Evolutionary conservation across 495 filamentous ascomycete species (phyloP).

Genomic region (Trichocladium antarcticum): DNA sequence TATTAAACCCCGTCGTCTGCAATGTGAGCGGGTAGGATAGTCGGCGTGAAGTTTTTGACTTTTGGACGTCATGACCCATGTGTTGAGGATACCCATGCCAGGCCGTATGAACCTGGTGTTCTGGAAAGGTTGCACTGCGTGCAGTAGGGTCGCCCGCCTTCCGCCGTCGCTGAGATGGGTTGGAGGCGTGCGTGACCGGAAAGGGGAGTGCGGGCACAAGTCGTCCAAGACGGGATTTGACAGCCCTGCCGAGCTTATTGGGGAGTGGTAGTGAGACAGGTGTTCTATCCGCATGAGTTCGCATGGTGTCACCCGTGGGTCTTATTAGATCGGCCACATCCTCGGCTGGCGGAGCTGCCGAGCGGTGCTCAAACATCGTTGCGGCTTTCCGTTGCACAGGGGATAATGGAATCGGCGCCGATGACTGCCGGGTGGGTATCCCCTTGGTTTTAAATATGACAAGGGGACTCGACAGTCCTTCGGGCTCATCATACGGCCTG

Average conservation of each 20-base stretch:
- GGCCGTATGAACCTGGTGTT: neutral
- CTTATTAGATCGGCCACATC: too few species aligned
- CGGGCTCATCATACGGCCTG: too few species aligned
- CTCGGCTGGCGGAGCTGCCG: neutral
- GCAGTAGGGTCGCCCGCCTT: too few species aligned
- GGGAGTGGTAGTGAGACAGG: slow-evolving; percentile 15
- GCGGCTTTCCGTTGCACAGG: neutral
- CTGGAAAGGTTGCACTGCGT: neutral
- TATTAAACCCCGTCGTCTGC: neutral
- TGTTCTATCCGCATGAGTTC: too few species aligned
- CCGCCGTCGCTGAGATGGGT: neutral
- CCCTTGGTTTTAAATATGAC: neutral
- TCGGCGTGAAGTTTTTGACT: neutral
- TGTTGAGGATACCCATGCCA: slow-evolving; percentile 5
- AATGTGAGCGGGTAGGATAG: neutral
- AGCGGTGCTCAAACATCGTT: neutral
- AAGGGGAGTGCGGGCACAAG: slow-evolving; percentile 16
- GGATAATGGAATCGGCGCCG: neutral
- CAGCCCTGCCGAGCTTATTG: slow-evolving; percentile 22
- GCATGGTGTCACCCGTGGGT: too few species aligned
- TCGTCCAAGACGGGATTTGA: slow-evolving; percentile 26
- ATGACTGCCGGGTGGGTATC: neutral
- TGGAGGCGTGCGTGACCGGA: neutral
- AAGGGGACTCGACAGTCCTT: neutral
- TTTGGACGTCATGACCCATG: slow-evolving; percentile 3